phyloP scores from a whole-genome alignment of 306 rosid species.

The Rubus idaeus region DNA sequence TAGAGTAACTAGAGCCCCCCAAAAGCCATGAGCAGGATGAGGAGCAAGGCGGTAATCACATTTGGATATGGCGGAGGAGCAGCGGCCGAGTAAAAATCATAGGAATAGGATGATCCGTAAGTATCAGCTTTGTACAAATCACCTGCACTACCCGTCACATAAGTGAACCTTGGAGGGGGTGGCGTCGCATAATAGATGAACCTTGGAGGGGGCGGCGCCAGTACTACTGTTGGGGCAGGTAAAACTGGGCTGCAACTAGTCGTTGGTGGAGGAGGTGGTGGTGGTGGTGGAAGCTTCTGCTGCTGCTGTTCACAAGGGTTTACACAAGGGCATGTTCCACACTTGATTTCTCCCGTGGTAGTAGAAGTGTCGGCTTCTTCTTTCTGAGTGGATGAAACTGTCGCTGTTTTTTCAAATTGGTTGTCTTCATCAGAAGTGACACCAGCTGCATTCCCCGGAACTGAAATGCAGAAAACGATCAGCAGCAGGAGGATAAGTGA shows the following conservation, averaged over 20 bases:
- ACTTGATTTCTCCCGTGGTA: conserved; percentile 44
- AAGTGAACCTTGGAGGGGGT: conserved; percentile 75
- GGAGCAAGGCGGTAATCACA: background rate
- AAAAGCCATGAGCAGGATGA: background rate
- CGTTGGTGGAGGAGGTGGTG: background rate
- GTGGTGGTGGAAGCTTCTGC: conserved; percentile 32
- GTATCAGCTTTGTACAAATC: conserved; percentile 37
- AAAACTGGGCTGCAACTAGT: conserved; percentile 26
- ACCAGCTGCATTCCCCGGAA: background rate
- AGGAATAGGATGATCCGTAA: background rate
- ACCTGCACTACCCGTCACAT: conserved; percentile 56
- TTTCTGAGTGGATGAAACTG: background rate
- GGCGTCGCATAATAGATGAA: conserved; percentile 49
- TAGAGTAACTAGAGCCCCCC: background rate
- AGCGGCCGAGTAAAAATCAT: conserved; percentile 13
- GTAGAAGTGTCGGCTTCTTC: conserved; percentile 9
- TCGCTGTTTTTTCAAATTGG: background rate
- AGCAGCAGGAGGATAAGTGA: conserved; percentile 24
- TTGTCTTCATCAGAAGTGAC: conserved; percentile 18
- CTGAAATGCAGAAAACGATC: conserved; percentile 16
- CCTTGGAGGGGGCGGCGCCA: conserved; percentile 72
- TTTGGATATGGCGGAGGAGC: background rate
- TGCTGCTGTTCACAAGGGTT: conserved; percentile 47
- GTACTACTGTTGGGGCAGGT: background rate
- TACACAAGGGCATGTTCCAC: conserved; percentile 80